These are phyloP conservation scores for Agarophyton chilense DNA, from an alignment of 23 red algal genomes.

Conservation along the genomic window DNA sequence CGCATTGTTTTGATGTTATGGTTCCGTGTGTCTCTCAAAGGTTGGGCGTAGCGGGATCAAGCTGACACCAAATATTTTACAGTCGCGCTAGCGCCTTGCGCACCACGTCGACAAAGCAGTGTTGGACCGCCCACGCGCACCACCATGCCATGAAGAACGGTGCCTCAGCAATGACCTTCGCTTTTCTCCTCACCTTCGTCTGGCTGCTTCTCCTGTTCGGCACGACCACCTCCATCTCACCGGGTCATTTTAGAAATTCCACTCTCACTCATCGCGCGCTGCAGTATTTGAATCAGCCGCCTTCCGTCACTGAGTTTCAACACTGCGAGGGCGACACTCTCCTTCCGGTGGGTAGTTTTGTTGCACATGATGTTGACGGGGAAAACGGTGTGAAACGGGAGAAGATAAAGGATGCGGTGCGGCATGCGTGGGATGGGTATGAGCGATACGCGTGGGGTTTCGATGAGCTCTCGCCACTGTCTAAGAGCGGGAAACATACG, in stretches of 20 bases:
- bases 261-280: not conserved
- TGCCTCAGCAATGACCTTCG: not conserved
- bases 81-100: no score
- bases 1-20: no score
- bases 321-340: not conserved
- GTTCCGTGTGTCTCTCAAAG: no score
- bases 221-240: not conserved
- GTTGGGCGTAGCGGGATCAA: no score
- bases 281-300: not conserved
- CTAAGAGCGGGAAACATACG: constrained; percentile 10
- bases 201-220: not conserved
- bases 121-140: no score
- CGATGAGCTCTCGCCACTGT: constrained; percentile 75
- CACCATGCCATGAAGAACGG: not conserved
- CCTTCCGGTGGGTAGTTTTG: not conserved
- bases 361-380: not conserved
- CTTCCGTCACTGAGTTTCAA: not conserved
- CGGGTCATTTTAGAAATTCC: not conserved
- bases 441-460: constrained; percentile 61
- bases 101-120: no score
- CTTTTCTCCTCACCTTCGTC: not conserved
- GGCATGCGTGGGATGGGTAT: constrained; percentile 81
- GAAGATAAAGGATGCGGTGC: constrained; percentile 24
- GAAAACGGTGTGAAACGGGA: not conserved
- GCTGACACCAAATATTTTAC: no score